These are phyloP conservation scores for Plasmodium falciparum DNA, from an alignment of 169 alveolate species.

Conservation along the genomic window DNA sequence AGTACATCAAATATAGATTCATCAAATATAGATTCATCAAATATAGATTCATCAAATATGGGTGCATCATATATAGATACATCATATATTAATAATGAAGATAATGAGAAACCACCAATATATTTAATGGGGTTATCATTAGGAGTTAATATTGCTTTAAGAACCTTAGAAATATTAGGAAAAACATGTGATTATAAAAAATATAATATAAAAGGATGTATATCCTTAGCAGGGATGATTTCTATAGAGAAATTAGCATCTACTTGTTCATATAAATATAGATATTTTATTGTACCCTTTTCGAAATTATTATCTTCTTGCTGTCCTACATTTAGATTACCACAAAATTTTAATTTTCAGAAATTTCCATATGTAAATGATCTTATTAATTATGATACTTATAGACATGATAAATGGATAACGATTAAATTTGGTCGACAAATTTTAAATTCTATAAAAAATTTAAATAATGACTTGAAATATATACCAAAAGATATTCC, in stretches of 20 bases:
- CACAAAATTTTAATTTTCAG: neutral
- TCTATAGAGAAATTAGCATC: conserved; percentile 2
- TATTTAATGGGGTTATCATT: conserved; percentile 13
- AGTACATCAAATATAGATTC: neutral
- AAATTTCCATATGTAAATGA: conserved; percentile 3
- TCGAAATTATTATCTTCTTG: neutral
- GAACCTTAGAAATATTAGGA: conserved; percentile 72
- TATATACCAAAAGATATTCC: conserved; percentile 16
- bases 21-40: neutral
- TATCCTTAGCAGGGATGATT: conserved; percentile 20
- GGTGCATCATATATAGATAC: too few relatives aligned
- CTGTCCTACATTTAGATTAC: neutral
- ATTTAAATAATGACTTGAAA: conserved; percentile 1
- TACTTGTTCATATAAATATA: conserved; percentile 3
- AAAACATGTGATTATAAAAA: conserved; percentile 62
- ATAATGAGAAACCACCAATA: conserved; percentile 1
- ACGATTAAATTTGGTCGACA: conserved; percentile 8
- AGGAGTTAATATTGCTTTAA: conserved; percentile 72
- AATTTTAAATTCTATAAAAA: neutral
- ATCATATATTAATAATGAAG: too few relatives aligned
- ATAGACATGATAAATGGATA: conserved; percentile 6
- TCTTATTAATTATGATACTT: neutral
- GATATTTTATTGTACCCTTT: conserved; percentile 6
- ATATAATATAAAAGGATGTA: conserved; percentile 72
- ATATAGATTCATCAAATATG: neutral